A percentile compares a stretch with the other conserved stretches of the same genome.
phyloP scores from a whole-genome alignment of 148 eudicot genomes.

The Rhododendron griersonianum region DNA sequence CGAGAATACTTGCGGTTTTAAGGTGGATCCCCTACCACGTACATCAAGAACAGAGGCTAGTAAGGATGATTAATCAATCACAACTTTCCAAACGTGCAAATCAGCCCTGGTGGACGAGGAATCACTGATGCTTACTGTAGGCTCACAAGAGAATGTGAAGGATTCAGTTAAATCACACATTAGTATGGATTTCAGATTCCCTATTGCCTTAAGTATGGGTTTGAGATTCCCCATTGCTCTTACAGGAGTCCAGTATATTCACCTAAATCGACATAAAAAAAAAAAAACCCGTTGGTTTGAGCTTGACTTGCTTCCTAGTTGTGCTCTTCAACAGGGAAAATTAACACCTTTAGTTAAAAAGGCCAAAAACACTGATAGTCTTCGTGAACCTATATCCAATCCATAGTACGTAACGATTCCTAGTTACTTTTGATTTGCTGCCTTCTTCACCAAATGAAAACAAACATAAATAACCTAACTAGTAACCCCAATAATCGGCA shows the following conservation, averaged over 20 bases:
- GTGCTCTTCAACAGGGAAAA: background rate
- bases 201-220: background rate
- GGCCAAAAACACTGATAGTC: background rate
- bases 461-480: background rate
- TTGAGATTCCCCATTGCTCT: background rate
- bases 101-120: too few species aligned
- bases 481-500: background rate
- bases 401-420: background rate
- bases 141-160: too few species aligned
- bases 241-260: background rate
- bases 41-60: too few species aligned
- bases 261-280: background rate
- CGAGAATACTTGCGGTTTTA: too few species aligned
- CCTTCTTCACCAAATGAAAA: background rate
- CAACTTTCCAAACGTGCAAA: too few species aligned
- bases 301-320: background rate
- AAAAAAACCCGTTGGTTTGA: background rate
- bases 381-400: background rate
- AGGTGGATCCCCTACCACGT: too few species aligned
- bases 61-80: too few species aligned
- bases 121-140: too few species aligned
- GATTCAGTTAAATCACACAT: too few species aligned
- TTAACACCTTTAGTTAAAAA: background rate
- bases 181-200: background rate
- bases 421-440: background rate